Evolutionary conservation across 2,329 filamentous ascomycete species (phyloP).

Genomic region (Pseudopyrenochaeta lycopersici): DNA sequence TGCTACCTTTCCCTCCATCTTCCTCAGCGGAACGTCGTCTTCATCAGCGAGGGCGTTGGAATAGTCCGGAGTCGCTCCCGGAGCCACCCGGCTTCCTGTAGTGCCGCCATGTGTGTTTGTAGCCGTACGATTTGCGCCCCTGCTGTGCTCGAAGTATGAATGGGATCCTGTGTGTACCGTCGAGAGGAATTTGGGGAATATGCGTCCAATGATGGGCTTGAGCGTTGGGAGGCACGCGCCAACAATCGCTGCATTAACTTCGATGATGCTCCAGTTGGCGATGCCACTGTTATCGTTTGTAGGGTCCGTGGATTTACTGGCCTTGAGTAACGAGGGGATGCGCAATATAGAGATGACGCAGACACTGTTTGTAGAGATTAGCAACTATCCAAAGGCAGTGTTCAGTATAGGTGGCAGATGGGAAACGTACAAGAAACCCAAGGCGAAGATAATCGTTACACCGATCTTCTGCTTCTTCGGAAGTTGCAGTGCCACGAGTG

Average conservation of each 20-base stretch:
- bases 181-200: neutral
- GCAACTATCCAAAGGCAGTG: neutral
- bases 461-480: constrained; percentile 29
- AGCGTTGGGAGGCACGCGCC: constrained; percentile 7
- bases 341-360: constrained; percentile 9
- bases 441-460: constrained; percentile 30
- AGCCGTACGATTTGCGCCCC: no score
- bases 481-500: constrained; percentile 46
- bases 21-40: no score
- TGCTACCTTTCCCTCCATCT: no score
- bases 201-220: constrained; percentile 3
- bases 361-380: neutral
- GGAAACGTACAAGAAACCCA: constrained; percentile 33
- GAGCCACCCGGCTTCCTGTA: no score
- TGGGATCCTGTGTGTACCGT: no score
- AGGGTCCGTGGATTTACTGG: constrained; percentile 1
- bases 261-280: constrained; percentile 6
- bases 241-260: constrained; percentile 8
- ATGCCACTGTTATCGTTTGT: constrained; percentile 4
- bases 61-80: no score
- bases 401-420: neutral
- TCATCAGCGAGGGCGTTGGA: no score
- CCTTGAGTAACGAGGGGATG: neutral
- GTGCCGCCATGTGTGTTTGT: no score
- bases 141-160: no score